Conservation (phyloP, 192 early-diverging fungal species). For the Mortierella alpina region DNA sequence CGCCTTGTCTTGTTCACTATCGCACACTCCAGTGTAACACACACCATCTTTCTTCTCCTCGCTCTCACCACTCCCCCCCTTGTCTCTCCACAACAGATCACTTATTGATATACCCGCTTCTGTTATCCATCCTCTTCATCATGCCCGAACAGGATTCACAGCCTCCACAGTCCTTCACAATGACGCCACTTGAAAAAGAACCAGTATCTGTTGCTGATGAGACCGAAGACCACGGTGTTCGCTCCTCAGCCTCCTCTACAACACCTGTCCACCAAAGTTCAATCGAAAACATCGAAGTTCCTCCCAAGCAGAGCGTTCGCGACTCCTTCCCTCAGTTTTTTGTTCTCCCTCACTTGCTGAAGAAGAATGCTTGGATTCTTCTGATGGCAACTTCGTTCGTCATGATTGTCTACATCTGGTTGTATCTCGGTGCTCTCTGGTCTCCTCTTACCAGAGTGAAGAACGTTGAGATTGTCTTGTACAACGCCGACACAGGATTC, state of each 20-base stretch:
- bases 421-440: constrained; percentile 48
- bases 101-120: too few relatives aligned
- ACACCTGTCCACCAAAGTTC: constrained; percentile 23
- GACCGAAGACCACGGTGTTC: neutral
- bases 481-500: constrained; percentile 47
- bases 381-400: constrained; percentile 27
- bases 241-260: constrained; percentile 18
- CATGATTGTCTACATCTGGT: constrained; percentile 45
- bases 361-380: constrained; percentile 36
- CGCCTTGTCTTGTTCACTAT: neutral
- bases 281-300: too few relatives aligned
- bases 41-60: neutral
- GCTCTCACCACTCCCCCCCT: neutral
- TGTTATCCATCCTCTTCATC: neutral
- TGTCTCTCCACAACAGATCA: neutral
- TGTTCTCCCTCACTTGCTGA: constrained; percentile 44
- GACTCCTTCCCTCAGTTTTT: constrained; percentile 38
- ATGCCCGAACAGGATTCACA: constrained; percentile 27
- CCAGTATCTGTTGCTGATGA: neutral
- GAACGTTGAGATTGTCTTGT: constrained; percentile 40
- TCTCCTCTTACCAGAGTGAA: constrained; percentile 43
- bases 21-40: neutral
- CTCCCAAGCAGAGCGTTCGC: neutral
- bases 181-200: constrained; percentile 18
- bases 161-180: constrained; percentile 13